These are phyloP conservation scores for Aureobasidium zeae DNA, from an alignment of 2,329 filamentous ascomycete species.

Conservation along the genomic window DNA sequence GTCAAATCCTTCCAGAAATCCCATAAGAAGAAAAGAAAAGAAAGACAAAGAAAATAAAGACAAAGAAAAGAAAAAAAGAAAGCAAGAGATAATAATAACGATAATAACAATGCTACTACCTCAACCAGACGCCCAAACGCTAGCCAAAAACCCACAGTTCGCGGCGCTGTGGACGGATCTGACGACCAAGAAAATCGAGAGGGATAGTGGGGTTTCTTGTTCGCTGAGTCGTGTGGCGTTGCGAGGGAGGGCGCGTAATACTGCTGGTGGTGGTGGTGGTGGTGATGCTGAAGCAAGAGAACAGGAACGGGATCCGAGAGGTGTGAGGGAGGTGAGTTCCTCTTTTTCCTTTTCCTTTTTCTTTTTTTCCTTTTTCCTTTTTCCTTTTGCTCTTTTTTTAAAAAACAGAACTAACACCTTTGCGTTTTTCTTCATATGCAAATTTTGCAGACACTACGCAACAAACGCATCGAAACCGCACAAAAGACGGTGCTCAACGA, in stretches of 20 bases:
- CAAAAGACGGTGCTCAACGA: neutral
- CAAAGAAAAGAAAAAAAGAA: neutral
- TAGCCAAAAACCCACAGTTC: constrained; percentile 37
- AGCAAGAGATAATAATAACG: too few species aligned
- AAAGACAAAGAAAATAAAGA: neutral
- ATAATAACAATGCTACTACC: constrained; percentile 32
- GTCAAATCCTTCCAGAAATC: too few species aligned
- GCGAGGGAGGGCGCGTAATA: too few species aligned
- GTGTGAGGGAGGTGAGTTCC: constrained; percentile 33
- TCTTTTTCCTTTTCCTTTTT: constrained; percentile 8
- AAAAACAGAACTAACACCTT: too few species aligned
- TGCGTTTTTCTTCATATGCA: too few species aligned
- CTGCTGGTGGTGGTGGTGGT: too few species aligned
- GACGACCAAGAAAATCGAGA: constrained; percentile 34
- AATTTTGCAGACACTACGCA: neutral
- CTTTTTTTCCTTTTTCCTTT: neutral
- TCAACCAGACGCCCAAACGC: constrained; percentile 30
- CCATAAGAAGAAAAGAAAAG: neutral
- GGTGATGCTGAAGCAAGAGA: too few species aligned
- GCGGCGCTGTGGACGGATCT: constrained; percentile 38
- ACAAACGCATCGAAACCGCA: neutral
- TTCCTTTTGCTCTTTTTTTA: neutral
- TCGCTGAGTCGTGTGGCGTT: too few species aligned
- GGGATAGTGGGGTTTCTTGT: constrained; percentile 36
- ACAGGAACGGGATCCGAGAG: constrained; percentile 34